Evolutionary conservation across 768 basidiomycete species (phyloP).

Genomic region (Podaxis rugospora): DNA sequence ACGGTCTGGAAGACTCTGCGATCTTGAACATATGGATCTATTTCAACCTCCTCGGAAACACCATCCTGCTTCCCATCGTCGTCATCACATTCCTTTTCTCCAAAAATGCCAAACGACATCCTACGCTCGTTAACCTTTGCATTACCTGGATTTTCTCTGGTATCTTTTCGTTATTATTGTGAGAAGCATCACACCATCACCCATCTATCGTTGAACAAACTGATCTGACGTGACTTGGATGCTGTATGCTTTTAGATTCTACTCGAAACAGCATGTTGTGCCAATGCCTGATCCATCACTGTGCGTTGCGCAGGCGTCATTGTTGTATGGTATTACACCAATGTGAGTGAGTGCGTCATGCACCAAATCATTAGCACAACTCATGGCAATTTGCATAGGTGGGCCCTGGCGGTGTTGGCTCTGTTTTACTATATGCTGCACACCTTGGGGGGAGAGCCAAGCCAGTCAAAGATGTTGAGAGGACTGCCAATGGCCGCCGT

Average conservation of each 20-base stretch:
- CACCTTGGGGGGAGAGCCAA: conserved; percentile 17
- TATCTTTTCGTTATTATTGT: conserved; percentile 39
- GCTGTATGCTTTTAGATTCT: conserved; percentile 25
- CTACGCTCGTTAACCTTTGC: conserved; percentile 41
- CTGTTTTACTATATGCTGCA: conserved; percentile 28
- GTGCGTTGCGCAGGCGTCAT: conserved; percentile 40
- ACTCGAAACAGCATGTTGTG: conserved; percentile 30
- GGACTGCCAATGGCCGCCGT: conserved; percentile 1
- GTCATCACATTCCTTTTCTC: conserved; percentile 40
- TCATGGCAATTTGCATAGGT: conserved; percentile 19
- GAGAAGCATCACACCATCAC: conserved; percentile 12
- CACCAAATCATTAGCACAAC: background rate
- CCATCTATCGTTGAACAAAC: background rate
- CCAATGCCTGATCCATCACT: conserved; percentile 31
- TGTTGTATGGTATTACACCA: conserved; percentile 35
- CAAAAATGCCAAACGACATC: conserved; percentile 32
- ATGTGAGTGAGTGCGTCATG: conserved; percentile 23
- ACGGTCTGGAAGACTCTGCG: conserved; percentile 8
- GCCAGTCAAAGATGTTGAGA: conserved; percentile 15
- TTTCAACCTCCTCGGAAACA: conserved; percentile 43
- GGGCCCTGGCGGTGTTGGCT: conserved; percentile 32
- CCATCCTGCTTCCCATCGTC: conserved; percentile 39
- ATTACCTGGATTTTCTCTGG: conserved; percentile 45
- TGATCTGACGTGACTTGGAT: background rate
- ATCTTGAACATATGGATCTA: conserved; percentile 37